Evolutionary conservation across 768 basidiomycete species (phyloP), one percentile per base, ranked within the genome.

Genomic region (Mycena vitilis): DNA sequence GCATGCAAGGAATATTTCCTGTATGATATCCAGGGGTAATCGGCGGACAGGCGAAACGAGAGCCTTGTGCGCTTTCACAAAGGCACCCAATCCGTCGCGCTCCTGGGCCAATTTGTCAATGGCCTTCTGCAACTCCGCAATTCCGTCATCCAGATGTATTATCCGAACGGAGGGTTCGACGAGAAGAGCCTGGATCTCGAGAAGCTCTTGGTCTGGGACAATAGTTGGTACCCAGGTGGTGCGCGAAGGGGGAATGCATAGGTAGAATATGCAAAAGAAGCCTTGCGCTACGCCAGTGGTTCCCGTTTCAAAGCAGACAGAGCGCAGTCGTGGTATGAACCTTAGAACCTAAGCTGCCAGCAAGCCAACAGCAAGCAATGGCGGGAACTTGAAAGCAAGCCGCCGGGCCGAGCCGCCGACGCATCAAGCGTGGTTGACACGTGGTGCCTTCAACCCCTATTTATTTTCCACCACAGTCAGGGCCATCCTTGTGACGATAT

Each of bases 1-100:
- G 25, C 69, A 70, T 5, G 65, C 60, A 8, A 66, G 10, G 48
- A 65, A 66, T 16, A 69, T 69, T 30, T 59, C 68, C 7, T 53
- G 34, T 25, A 70, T 38, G 16, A 65, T 36, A 20, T 69, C 62
- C 20, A 59, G 40, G 1, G 62, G 68, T 1, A 64, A 36, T 1
- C 48, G 55, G 10, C 63, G 37, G 2, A 34, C 23, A 4, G 63
- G 63, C 0, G 63, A 57, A 34, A 57, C 40, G 25, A 64, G 63
- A 34, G 63, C 63, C 18, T 42, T 51, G 20, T 64, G 63, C 7
- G 23, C 55, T 0, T 57, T 55, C 23, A 57, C 38, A 20, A 40
- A 64, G 16, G 12, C 37, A 0, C 22, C 11, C 1, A 64, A 45
- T 6, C 23, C 20, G 15, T 30, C 38, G 47, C 48, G 63, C 38